Base-by-base conservation (phyloP, 192 early-diverging fungal genomes). In the Coemansia sp. region DNA sequence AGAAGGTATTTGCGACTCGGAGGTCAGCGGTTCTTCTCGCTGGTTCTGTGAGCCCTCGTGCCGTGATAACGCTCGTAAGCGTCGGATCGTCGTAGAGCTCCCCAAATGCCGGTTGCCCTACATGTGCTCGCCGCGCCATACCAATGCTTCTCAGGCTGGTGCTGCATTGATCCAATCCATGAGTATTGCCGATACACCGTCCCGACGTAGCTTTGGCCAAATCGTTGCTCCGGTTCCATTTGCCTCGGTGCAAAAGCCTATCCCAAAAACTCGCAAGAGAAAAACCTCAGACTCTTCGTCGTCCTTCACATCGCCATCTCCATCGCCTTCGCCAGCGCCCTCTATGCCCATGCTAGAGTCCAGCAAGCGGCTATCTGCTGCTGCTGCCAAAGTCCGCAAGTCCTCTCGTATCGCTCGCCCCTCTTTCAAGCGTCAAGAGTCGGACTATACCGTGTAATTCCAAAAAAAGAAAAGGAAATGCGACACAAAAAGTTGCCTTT, bases 111-210 rank as follows among this genome's bases (percentile, higher is more conserved):
- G 82, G 5, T 68, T 84, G 38, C 82, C 82, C 6, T 84, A 76
- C 39, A 84, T 84, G 82, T 84, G 82, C 72, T 76, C 82, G 53
- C 74, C 82, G 10, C 75, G 78, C 38, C 77, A 84, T 64, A 78
- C 62, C 62, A 43, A 38, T 9, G 61, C 20, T 18, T 20, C 38
- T 20, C 61, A 38, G 61, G 11, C 38, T 24, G 61, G 38, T 36
- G 18, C 13, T 20, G 44, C 64, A 47, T 34, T 40, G 27, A 22
- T 33, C 64, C 36, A 41, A 20, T 62, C 61, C 36, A 20, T 38
- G 36, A 22, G 38, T 22, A n/a, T 62, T 38, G 36, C 39, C 8
- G 61, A 62, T 22, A 2, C 61, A 2, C 38, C 61, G 61, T 41
- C 36, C 31, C 57, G 61, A 20, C 36, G 61, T 33, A 38, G 39